phyloP scores from a whole-genome alignment of 2,329 filamentous ascomycete species.

The Alternaria atra region DNA sequence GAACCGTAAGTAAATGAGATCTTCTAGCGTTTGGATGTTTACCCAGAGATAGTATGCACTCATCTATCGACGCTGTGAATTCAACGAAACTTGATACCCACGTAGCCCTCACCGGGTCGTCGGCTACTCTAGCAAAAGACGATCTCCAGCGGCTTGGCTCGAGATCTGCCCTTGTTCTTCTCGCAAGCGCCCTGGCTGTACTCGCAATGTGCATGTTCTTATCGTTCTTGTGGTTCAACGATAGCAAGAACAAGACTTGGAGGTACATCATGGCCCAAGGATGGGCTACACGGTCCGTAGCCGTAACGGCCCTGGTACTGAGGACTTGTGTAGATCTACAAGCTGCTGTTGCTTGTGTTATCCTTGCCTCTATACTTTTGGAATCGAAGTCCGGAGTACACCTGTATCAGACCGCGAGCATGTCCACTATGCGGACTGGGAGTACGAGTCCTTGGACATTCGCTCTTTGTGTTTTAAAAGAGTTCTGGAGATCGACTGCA shows the following conservation, averaged over 20 bases:
- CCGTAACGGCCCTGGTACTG: conserved; percentile 1
- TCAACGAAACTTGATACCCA: no score
- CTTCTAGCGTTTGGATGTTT: no score
- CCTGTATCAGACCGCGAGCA: background rate
- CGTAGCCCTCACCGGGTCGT: no score
- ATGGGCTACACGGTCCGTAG: conserved; percentile 2
- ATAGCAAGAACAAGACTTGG: conserved; percentile 8
- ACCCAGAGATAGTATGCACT: no score
- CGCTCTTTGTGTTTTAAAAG: background rate
- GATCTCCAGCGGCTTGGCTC: no score
- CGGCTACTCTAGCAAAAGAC: no score
- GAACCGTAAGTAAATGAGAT: no score
- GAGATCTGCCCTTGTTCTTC: no score
- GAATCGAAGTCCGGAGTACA: conserved; percentile 7
- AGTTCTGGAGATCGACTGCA: conserved; percentile 6
- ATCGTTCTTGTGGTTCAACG: conserved; percentile 11
- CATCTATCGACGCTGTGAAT: no score
- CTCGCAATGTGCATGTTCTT: conserved; percentile 3
- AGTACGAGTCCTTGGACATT: conserved; percentile 9
- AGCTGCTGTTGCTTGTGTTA: conserved; percentile 8
- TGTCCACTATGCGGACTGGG: conserved; percentile 2
- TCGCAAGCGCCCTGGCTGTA: background rate
- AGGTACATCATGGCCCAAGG: conserved; percentile 10
- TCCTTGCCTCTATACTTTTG: conserved; percentile 10
- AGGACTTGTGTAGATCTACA: conserved; percentile 13